Conservation (phyloP, 148 eudicot species). For the Cornus controversa region DNA sequence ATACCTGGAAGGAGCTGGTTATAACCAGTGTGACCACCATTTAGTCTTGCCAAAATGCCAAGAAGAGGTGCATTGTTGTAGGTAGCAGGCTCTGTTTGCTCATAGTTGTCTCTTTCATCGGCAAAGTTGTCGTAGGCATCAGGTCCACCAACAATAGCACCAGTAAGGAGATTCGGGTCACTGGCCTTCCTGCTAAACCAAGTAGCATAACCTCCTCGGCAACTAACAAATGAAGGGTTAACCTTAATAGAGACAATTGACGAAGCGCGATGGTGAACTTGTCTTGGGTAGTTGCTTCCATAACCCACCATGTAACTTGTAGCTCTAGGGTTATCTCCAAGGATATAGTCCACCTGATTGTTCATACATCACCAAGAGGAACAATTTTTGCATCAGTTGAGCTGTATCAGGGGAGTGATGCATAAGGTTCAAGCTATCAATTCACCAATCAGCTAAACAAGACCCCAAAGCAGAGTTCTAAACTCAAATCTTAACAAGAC, state of each 20-base stretch:
- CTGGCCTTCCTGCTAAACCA: conserved; percentile 84
- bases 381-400: not conserved
- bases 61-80: conserved; percentile 96
- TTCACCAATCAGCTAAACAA: not conserved
- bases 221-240: conserved; percentile 66
- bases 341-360: conserved; percentile 81
- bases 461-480: too few species aligned
- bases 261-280: conserved; percentile 90
- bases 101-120: conserved; percentile 87
- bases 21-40: conserved; percentile 76
- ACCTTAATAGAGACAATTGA: conserved; percentile 82
- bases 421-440: not conserved
- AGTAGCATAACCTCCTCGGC: conserved; percentile 93
- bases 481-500: too few species aligned
- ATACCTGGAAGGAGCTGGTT: conserved; percentile 81
- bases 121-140: conserved; percentile 98
- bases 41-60: conserved; percentile 77
- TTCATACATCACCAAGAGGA: not conserved
- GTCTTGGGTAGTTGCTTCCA: conserved; percentile 83
- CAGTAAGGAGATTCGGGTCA: conserved; percentile 84
- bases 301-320: conserved; percentile 99
- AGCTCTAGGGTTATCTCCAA: conserved; percentile 99
- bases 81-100: conserved; percentile 99
- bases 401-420: not conserved
- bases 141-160: conserved; percentile 96